Conservation (phyloP, 1,284 basidiomycete species). For the Ganoderma meredithae region DNA sequence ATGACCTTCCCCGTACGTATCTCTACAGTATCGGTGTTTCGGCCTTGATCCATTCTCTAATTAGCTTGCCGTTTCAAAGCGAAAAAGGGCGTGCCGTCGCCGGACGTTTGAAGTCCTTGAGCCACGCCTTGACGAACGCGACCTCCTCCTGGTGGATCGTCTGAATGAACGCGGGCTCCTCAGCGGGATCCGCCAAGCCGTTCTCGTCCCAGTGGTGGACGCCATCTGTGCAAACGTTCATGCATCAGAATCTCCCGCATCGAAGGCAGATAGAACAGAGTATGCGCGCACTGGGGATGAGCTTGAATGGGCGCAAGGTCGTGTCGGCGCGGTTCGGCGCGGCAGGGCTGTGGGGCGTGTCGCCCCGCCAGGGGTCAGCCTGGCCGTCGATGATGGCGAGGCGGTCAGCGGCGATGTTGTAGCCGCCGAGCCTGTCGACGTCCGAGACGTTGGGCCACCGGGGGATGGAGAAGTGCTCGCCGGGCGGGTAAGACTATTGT, state of each 20-base stretch:
- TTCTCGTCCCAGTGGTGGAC: slow-evolving; percentile 95
- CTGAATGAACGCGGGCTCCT: slow-evolving; percentile 82
- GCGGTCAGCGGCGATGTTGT: slow-evolving; percentile 75
- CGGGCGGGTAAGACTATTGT: slow-evolving; percentile 75
- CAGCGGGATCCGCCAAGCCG: slow-evolving; percentile 66
- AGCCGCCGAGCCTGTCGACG: slow-evolving; percentile 84
- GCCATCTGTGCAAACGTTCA: slow-evolving; percentile 62
- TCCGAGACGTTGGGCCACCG: slow-evolving; percentile 76
- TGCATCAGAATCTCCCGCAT: slow-evolving; percentile 6
- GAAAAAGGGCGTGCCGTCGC: background rate
- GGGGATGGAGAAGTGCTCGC: slow-evolving; percentile 79
- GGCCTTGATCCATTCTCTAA: background rate
- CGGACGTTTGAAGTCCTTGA: slow-evolving; percentile 62
- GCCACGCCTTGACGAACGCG: slow-evolving; percentile 86
- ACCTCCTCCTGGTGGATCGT: slow-evolving; percentile 85
- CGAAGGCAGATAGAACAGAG: slow-evolving; percentile 1
- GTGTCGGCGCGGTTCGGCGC: slow-evolving; percentile 69
- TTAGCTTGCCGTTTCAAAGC: background rate
- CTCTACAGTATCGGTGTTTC: background rate
- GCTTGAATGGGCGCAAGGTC: slow-evolving; percentile 80
- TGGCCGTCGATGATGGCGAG: slow-evolving; percentile 90
- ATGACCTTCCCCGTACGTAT: slow-evolving; percentile 7
- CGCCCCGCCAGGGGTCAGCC: slow-evolving; percentile 91
- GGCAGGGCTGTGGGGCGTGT: slow-evolving; percentile 84
- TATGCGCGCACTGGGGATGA: slow-evolving; percentile 72